Evolutionary conservation across 129 eudicot species (phyloP), one percentile per base, ranked within the genome.

Genomic region (Pseudognaphalium luteoalbum): DNA sequence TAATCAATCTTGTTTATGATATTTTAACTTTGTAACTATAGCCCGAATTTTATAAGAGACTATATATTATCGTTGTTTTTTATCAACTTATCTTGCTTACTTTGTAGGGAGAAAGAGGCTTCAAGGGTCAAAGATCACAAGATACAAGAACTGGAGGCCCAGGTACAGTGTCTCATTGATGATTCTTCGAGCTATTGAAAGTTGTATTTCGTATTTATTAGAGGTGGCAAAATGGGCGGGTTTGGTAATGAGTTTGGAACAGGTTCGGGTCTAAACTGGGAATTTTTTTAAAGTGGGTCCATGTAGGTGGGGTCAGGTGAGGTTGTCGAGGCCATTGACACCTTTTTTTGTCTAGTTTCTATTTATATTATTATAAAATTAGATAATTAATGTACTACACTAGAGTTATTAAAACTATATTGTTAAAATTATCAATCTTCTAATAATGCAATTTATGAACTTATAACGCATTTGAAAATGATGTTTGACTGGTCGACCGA

Each of bases 91-190:
- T 30, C 17, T 37, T 57, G 83, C 52, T 51, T 25, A n/a, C 54
- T 76, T 78, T 72, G 34, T 47, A 93, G 98, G 96, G 92, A 88
- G 84, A 87, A 79, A 81, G 83, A 81, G 73, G 86, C 87, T 66
- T 28, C 81, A 68, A 76, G 83, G 72, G 64, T 74, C 51, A 90
- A 88, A 85, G 93, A 91, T 50, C 73, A 77, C n/a, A 91, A 83
- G 80, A 91, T 94, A 83, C 86, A 86, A 60, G 93, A 88, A 66
- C 78, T 91, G 74, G 97, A 94, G 82, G 87, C 87, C 72, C 96
- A 94, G 97, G 54, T 47, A 47, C 17, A 47, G 59, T 66, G 71
- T 54, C 35, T 20, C 14, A 20, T 60, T 25, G 66, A 10, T 12
- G 54, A 47, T 47, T 61, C 7, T 22, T 8, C n/a, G 32, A 47